phyloP scores from a whole-genome alignment of 2,329 filamentous ascomycete genomes.

The Colletotrichum neosansevieriae region DNA sequence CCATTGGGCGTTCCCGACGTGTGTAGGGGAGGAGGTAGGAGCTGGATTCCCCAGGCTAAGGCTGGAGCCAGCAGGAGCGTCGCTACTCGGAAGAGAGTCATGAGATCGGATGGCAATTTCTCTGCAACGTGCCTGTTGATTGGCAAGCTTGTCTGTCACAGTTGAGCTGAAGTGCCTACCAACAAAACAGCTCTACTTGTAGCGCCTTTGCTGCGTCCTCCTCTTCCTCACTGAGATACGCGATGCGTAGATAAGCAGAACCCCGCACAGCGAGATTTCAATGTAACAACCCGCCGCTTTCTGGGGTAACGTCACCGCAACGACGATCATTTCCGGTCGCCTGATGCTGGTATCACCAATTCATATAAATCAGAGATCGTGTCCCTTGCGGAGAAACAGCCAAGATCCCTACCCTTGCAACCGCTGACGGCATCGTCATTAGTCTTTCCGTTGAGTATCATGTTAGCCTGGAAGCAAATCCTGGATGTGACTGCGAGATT shows the following conservation, averaged over 20 bases:
- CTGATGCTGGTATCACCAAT: not conserved
- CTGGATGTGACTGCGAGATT: too few species aligned
- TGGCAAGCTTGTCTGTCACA: not conserved
- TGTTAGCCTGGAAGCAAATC: too few species aligned
- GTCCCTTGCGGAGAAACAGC: too few species aligned
- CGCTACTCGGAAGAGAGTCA: slow-evolving; percentile 5
- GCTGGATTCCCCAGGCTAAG: slow-evolving; percentile 18
- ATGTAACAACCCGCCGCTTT: slow-evolving; percentile 13
- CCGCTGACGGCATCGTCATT: too few species aligned
- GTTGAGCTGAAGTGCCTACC: too few species aligned
- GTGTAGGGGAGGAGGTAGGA: slow-evolving; percentile 21
- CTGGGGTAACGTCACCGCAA: slow-evolving; percentile 18
- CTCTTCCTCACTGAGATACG: not conserved
- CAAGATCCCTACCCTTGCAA: too few species aligned
- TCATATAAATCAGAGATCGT: too few species aligned
- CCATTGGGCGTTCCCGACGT: not conserved
- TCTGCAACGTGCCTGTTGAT: too few species aligned
- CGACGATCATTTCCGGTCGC: not conserved
- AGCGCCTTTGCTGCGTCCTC: not conserved
- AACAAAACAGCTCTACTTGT: too few species aligned
- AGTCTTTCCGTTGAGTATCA: too few species aligned
- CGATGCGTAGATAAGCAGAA: not conserved
- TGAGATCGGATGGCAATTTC: not conserved
- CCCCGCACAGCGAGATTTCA: slow-evolving; percentile 3
- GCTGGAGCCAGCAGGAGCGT: slow-evolving; percentile 2